These are phyloP conservation scores for Pterocarpus macrocarpus DNA, from an alignment of 306 rosid genomes.

Conservation along the genomic window DNA sequence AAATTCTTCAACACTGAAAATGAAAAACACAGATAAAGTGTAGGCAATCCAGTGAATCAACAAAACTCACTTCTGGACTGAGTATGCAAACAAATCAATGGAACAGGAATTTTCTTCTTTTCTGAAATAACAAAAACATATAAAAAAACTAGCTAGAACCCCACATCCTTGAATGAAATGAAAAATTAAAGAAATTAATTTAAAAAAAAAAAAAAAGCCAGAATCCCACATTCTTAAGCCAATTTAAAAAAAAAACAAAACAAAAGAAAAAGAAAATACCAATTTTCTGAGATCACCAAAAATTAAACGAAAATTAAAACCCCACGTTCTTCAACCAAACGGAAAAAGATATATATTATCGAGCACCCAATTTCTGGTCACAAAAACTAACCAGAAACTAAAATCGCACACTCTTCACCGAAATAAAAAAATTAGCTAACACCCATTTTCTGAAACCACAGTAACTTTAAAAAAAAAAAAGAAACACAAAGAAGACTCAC, in stretches of 20 bases:
- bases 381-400: background rate
- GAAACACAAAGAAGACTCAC: conserved; percentile 50
- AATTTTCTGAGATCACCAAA: background rate
- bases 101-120: background rate
- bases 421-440: background rate
- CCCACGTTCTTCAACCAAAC: background rate
- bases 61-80: background rate
- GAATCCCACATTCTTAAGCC: conserved; percentile 59
- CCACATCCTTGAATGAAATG: background rate
- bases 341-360: background rate
- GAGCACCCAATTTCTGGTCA: background rate
- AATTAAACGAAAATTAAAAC: background rate
- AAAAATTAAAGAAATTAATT: background rate
- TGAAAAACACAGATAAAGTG: background rate
- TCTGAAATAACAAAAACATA: background rate
- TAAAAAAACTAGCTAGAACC: background rate
- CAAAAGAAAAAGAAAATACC: background rate
- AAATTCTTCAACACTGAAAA: background rate
- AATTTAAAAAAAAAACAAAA: too few relatives aligned
- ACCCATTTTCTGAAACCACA: background rate
- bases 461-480: background rate
- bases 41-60: background rate
- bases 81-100: background rate
- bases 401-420: background rate
- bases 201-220: background rate